Conservation (phyloP, 495 filamentous ascomycete genomes). For the Chaetomium cochliodes region DNA sequence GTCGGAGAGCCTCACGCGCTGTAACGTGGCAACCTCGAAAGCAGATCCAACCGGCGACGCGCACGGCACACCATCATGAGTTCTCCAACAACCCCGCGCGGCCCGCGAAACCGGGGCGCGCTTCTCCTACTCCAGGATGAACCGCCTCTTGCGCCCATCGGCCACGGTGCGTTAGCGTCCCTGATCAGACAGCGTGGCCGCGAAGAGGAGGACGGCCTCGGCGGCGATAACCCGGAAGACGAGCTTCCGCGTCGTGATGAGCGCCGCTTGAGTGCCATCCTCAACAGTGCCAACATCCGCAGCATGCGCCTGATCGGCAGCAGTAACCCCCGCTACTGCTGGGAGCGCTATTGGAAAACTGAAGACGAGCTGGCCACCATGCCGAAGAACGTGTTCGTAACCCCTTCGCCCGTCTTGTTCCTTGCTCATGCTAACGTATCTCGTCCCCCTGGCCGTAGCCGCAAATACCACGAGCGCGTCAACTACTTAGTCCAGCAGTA, state of each 20-base stretch:
- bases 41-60: too few species aligned
- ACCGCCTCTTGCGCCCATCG: slow-evolving; percentile 31
- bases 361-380: slow-evolving; percentile 62
- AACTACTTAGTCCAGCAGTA: slow-evolving; percentile 85
- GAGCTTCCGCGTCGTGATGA: slow-evolving; percentile 45
- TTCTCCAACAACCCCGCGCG: slow-evolving; percentile 23
- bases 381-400: slow-evolving; percentile 59
- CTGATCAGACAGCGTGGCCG: slow-evolving; percentile 40
- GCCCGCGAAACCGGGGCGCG: slow-evolving; percentile 28
- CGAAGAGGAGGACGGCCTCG: slow-evolving; percentile 32
- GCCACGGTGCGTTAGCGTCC: slow-evolving; percentile 36
- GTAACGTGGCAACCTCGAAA: too few species aligned
- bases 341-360: slow-evolving; percentile 72
- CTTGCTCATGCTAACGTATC: background rate
- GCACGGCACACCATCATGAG: slow-evolving; percentile 6
- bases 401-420: background rate
- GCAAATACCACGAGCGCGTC: slow-evolving; percentile 78
- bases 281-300: slow-evolving; percentile 69
- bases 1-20: too few species aligned
- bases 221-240: slow-evolving; percentile 31
- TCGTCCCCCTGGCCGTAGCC: slow-evolving; percentile 38
- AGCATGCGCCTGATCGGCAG: slow-evolving; percentile 76
- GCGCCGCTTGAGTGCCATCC: slow-evolving; percentile 51
- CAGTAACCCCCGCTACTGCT: slow-evolving; percentile 70
- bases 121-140: slow-evolving; percentile 43